These are phyloP conservation scores for Blastobotrys muscicola DNA, from an alignment of 805 yeast species.

Conservation along the genomic window DNA sequence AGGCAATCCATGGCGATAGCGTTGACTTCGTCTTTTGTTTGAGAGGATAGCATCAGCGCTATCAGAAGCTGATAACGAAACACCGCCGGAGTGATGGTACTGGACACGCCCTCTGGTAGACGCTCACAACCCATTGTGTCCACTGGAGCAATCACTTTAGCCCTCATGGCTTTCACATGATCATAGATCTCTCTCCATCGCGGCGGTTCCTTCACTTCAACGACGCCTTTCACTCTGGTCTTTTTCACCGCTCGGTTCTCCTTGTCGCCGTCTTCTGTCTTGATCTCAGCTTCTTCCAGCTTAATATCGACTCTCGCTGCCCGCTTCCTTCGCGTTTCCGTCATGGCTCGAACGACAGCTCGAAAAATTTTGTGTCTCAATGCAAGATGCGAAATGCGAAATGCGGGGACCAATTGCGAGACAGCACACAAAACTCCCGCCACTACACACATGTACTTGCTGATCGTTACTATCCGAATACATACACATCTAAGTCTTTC, in stretches of 20 bases:
- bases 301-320: background rate
- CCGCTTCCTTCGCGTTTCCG: background rate
- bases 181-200: slow-evolving; percentile 22
- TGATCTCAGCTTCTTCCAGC: background rate
- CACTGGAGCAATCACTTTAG: slow-evolving; percentile 65
- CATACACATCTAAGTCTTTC: slow-evolving; percentile 8
- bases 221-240: background rate
- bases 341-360: background rate
- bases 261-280: background rate
- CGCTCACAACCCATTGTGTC: slow-evolving; percentile 81
- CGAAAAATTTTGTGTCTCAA: background rate
- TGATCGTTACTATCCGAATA: background rate
- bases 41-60: slow-evolving; percentile 81
- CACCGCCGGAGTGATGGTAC: slow-evolving; percentile 25
- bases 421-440: background rate
- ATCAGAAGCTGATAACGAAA: slow-evolving; percentile 66
- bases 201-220: slow-evolving; percentile 13
- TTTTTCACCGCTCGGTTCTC: background rate
- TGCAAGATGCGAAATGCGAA: background rate
- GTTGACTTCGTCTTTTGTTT: slow-evolving; percentile 84
- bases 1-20: slow-evolving; percentile 59
- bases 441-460: background rate
- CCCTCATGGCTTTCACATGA: slow-evolving; percentile 53
- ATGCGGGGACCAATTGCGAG: background rate
- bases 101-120: slow-evolving; percentile 33